phyloP scores from a whole-genome alignment of 2,329 filamentous ascomycete species.

The Dissoconium aciculare region DNA sequence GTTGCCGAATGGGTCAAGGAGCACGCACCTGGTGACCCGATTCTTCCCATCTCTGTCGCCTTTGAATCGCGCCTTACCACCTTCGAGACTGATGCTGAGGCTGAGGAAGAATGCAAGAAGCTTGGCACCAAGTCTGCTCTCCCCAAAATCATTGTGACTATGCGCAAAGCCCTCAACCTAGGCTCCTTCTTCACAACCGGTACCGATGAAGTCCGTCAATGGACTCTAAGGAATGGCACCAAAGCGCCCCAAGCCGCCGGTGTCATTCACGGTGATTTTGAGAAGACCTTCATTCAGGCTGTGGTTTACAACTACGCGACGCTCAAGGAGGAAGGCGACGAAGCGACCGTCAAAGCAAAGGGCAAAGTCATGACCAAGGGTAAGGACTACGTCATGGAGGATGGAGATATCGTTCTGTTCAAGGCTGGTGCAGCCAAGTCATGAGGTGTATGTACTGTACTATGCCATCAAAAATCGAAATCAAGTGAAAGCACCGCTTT shows the following conservation, averaged over 20 bases:
- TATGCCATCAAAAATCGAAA: too few species aligned
- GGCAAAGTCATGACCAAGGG: conserved; percentile 98
- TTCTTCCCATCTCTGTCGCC: conserved; percentile 82
- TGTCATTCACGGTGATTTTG: conserved; percentile 96
- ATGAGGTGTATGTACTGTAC: too few species aligned
- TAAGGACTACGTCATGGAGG: conserved; percentile 85
- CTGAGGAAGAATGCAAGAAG: conserved; percentile 73
- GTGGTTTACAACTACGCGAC: conserved; percentile 80
- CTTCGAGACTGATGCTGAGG: conserved; percentile 63
- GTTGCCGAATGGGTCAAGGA: conserved; percentile 92
- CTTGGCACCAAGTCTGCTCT: conserved; percentile 75
- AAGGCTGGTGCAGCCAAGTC: conserved; percentile 72
- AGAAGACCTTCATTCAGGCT: conserved; percentile 98
- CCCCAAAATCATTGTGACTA: conserved; percentile 80
- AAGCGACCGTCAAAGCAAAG: conserved; percentile 76
- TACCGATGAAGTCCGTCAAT: conserved; percentile 90
- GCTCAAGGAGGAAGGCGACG: conserved; percentile 76
- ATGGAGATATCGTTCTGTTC: conserved; percentile 72
- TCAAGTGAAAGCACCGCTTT: conserved; percentile 4
- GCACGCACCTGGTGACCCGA: conserved; percentile 70
- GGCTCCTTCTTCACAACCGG: conserved; percentile 96
- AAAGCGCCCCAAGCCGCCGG: conserved; percentile 97
- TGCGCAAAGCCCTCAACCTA: conserved; percentile 82
- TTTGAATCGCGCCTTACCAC: conserved; percentile 84
- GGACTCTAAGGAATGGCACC: conserved; percentile 89